Percentiles rank a stretch among this genome's conserved stretches.
Conservation (phyloP, 331 rosid genomes). For the Telfairia occidentalis region DNA sequence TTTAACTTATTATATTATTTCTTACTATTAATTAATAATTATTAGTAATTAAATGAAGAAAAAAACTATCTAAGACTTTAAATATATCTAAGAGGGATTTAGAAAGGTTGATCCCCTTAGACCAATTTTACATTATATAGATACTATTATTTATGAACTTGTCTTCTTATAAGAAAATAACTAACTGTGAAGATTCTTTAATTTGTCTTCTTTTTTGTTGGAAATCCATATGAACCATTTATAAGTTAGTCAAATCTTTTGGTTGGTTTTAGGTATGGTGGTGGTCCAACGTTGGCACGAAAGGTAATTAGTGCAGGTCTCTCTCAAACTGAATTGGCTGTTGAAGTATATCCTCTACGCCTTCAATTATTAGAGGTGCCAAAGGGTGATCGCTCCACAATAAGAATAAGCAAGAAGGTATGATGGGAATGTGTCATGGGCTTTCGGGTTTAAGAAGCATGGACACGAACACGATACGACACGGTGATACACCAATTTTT, state of each 20-base stretch:
- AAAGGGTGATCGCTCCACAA: slow-evolving; percentile 51
- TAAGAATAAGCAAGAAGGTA: slow-evolving; percentile 99
- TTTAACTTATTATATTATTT: background rate
- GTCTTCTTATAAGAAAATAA: background rate
- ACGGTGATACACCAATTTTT: too few species aligned
- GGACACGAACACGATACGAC: too few species aligned
- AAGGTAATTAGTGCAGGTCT: slow-evolving; percentile 80
- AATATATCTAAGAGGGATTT: background rate
- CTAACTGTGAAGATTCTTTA: background rate
- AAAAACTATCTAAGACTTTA: background rate
- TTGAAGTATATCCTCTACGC: slow-evolving; percentile 92
- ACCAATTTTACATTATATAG: background rate
- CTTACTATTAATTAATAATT: background rate
- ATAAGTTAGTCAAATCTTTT: slow-evolving; percentile 2
- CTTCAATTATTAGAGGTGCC: slow-evolving; percentile 79
- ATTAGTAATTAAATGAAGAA: background rate
- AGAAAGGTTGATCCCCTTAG: background rate
- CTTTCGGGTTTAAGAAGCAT: too few species aligned
- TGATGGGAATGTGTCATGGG: slow-evolving; percentile 15
- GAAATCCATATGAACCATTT: background rate
- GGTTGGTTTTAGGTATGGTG: slow-evolving; percentile 62
- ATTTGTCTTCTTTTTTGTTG: background rate
- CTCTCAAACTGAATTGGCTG: slow-evolving; percentile 77
- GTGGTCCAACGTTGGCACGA: slow-evolving; percentile 81
- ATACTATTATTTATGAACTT: background rate